phyloP scores from a whole-genome alignment of 768 basidiomycete genomes.

The Tylopilus subfusipes region DNA sequence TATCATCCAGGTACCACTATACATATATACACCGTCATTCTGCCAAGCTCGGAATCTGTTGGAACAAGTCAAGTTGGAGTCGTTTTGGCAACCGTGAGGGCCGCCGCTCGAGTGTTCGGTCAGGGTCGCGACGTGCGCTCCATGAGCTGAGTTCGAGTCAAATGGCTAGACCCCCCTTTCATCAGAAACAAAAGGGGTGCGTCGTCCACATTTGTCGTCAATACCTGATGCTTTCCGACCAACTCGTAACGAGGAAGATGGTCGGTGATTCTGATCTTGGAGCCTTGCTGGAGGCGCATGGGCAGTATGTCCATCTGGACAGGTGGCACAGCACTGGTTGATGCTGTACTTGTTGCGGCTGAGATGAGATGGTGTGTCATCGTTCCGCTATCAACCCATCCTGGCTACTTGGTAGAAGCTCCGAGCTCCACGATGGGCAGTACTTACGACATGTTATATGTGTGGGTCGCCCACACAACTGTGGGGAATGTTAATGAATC shows the following conservation, averaged over 20 bases:
- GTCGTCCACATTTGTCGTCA: constrained; percentile 13
- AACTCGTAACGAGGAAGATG: constrained; percentile 10
- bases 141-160: constrained; percentile 11
- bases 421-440: constrained; percentile 22
- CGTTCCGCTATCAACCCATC: constrained; percentile 12
- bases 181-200: constrained; percentile 12
- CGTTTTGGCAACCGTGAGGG: no score
- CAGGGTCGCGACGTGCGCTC: constrained; percentile 9
- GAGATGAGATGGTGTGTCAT: constrained; percentile 22
- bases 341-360: constrained; percentile 5
- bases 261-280: constrained; percentile 8
- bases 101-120: no score
- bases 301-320: constrained; percentile 7
- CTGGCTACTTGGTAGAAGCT: neutral
- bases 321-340: constrained; percentile 9
- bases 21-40: constrained; percentile 19
- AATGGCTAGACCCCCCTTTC: neutral
- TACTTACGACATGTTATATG: constrained; percentile 22
- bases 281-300: constrained; percentile 25
- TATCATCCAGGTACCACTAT: constrained; percentile 23
- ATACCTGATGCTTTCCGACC: constrained; percentile 11
- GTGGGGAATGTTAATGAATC: constrained; percentile 16
- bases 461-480: constrained; percentile 10
- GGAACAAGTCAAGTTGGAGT: neutral
- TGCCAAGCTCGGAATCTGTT: neutral